Evolutionary conservation across 106 monocot genomes (phyloP).

Genomic region (Dendrobium chrysotoxum): DNA sequence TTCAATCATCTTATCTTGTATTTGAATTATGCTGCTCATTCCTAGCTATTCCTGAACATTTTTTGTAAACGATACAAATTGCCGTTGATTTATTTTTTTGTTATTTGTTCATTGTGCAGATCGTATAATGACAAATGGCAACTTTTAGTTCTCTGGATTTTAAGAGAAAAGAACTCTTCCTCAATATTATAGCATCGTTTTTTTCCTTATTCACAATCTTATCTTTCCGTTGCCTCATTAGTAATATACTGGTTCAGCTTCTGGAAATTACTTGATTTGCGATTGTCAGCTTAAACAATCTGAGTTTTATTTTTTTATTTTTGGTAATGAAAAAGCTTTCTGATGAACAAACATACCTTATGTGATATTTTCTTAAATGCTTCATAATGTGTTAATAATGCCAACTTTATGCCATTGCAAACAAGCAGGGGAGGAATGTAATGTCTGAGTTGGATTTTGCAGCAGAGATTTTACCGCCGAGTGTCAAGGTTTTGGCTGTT

Average conservation of each 20-base stretch:
- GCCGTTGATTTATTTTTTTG: not conserved
- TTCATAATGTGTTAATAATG: not conserved
- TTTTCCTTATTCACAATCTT: not conserved
- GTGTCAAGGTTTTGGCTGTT: slow-evolving; percentile 40
- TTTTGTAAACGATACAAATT: not conserved
- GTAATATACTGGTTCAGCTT: not conserved
- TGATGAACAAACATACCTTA: not conserved
- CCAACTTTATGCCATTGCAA: not conserved
- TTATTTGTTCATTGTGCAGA: not conserved
- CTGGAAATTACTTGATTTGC: not conserved
- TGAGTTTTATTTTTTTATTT: not conserved
- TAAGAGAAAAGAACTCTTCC: not conserved
- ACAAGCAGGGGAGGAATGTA: slow-evolving; percentile 27
- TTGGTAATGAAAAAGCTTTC: not conserved
- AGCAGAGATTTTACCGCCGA: slow-evolving; percentile 29
- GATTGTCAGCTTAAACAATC: not conserved
- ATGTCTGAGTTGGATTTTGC: slow-evolving; percentile 61
- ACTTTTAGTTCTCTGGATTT: not conserved
- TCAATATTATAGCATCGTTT: not conserved
- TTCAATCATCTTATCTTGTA: not conserved
- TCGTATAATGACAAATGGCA: not conserved
- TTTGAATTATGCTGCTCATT: not conserved
- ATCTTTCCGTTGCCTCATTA: not conserved
- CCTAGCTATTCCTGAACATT: not conserved
- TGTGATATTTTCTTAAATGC: not conserved